phyloP scores from a whole-genome alignment of 2,329 filamentous ascomycete genomes.

The Curvularia eragrostidis region DNA sequence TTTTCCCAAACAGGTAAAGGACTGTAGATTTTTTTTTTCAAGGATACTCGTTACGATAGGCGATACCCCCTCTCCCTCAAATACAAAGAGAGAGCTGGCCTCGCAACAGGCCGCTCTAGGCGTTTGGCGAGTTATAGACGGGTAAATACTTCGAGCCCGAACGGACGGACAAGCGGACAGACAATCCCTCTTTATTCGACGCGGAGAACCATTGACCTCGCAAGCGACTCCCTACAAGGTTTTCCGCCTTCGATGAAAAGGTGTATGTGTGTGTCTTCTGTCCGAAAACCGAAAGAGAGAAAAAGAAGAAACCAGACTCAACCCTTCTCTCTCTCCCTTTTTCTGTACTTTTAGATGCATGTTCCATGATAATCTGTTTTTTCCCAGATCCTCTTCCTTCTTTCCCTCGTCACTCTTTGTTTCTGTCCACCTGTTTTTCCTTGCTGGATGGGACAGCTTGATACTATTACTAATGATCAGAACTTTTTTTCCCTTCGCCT shows the following conservation, averaged over 20 bases:
- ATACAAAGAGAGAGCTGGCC: slow-evolving; percentile 6
- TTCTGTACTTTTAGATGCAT: slow-evolving; percentile 28
- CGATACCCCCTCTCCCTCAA: slow-evolving; percentile 20
- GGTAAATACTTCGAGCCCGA: background rate
- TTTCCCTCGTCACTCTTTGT: slow-evolving; percentile 19
- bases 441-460: background rate
- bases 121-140: slow-evolving; percentile 15
- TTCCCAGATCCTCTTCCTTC: slow-evolving; percentile 18
- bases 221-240: slow-evolving; percentile 3
- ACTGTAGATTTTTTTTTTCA: slow-evolving; percentile 12
- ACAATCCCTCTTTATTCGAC: slow-evolving; percentile 17
- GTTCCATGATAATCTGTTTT: slow-evolving; percentile 26
- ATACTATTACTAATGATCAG: slow-evolving; percentile 1
- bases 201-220: slow-evolving; percentile 13
- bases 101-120: slow-evolving; percentile 5
- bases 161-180: slow-evolving; percentile 4
- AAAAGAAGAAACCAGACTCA: no score
- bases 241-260: background rate
- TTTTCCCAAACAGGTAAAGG: slow-evolving; percentile 11
- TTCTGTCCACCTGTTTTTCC: slow-evolving; percentile 7
- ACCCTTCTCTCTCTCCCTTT: background rate
- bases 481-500: background rate
- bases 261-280: background rate
- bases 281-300: slow-evolving; percentile 5
- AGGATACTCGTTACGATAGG: slow-evolving; percentile 6